Evolutionary conservation across 768 basidiomycete genomes (phyloP), one percentile per base, ranked within the genome.

Genomic region (Phaeotremella skinneri): DNA sequence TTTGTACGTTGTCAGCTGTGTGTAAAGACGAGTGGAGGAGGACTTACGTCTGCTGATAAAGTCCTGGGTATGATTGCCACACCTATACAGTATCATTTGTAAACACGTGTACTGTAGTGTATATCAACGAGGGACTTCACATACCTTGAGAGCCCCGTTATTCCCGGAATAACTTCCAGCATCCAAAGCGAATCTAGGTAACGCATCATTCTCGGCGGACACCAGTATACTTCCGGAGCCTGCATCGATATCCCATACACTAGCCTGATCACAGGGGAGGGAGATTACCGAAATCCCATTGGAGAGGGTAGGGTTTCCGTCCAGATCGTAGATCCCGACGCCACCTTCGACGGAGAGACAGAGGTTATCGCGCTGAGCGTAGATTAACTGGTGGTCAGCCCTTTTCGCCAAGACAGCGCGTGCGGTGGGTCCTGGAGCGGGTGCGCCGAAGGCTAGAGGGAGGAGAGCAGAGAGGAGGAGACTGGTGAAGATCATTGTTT

Each of bases 41-140:
- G 34, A 17, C 61, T 56, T 34, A 62, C 58, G 63, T 64, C 52
- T 64, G 63, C 42, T 64, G 63, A 41, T 45, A 57, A 1, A 60
- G 41, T 6, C 63, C 63, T 1, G 63, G 63, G 41, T 61, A 64
- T 6, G 43, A 45, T 45, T 45, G 43, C 43, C 43, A 45, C 7
- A 45, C 21, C 43, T 45, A 45, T 14, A 7, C 13, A 13, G 43
- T 45, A 13, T 45, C 43, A 13, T 45, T 21, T 14, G 43, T 20
- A 13, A 9, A 39, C 9, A 39, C 37, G 45, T n/a, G 45, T 45
- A 9, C 13, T 13, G 43, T 45, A 45, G 13, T 14, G 13, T 13
- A 20, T 21, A 37, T 45, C 21, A 45, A 45, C 21, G 43, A 37
- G 34, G 17, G 26, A 32, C 30, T 21, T 37, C 26, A 62, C 64